Base-by-base conservation (phyloP, 176 grass and related monocot species). In the Neostapfia colusana region DNA sequence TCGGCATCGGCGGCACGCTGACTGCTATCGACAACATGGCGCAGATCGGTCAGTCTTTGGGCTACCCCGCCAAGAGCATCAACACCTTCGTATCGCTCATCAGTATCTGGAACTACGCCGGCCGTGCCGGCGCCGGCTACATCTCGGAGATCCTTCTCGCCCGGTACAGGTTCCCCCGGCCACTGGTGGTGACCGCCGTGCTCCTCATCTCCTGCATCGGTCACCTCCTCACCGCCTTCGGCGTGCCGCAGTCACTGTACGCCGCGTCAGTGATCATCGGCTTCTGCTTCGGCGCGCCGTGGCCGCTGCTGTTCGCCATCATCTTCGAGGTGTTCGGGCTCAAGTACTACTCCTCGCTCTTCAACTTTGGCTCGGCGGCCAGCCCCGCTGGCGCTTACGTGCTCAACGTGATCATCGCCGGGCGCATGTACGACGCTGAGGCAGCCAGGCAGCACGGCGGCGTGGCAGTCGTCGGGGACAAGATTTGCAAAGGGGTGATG, bases 1-100 rank as follows among this genome's bases (percentile, higher is more conserved):
- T 90, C 57, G 91, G 95, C 20, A 86, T 93, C 55, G 95, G 94
- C 10, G 91, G 91, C 46, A 97, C 91, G 26, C 75, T 91, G 45
- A 93, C 94, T 0, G 94, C 94, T 17, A 97, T 97, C 72, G 94
- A 97, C 84, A 93, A 97, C 88, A 97, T 93, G 94, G 94, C 88
- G 6, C 91, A 97, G 81, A 97, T 97, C 63, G 94, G 91, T 0
- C 86, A 91, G 50, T 97, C 94, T 8, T 71, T 97, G 10, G 88
- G 88, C 0, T 93, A 97, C 84, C 86, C 89, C 14, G 38, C 62
- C 7, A 87, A 88, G 64, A 92, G 84, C 82, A 88, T 97, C 58
- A 93, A 80, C 87, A 97, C 89, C 31, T 91, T 96, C 79, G 92
- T 92, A 28, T 92, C 92, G 14, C 89, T 96, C 36, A 96, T 96